Base-by-base conservation (phyloP, 2,329 filamentous ascomycete species). In the Ophiostoma australiae region DNA sequence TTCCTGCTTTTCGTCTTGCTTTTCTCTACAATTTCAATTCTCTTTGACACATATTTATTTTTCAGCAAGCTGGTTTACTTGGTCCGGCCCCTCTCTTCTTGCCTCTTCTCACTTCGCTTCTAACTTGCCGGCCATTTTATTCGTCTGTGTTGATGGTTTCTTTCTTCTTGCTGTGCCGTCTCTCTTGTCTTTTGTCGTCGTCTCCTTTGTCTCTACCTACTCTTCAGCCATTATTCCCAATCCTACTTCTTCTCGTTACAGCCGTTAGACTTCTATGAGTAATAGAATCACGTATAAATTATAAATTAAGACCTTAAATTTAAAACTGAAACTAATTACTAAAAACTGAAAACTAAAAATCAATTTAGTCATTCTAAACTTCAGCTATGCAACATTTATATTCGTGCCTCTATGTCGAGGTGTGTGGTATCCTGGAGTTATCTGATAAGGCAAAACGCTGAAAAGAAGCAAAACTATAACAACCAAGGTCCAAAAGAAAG, bases 41-140 rank as follows among this genome's bases (percentile, higher is more conserved):
- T 70, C 35, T 23, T 39, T 37, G 44, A 23, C 55, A 68, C 63
- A 70, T 70, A 48, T 67, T 52, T 31, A 66, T 55, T 31, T 17
- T 33, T 71, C 67, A 55, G 52, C 70, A 48, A 66, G 70, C 70
- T 71, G 66, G 68, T 71, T 52, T 68, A 68, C 65, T 61, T 31
- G 27, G 58, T 65, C 35, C 35, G 11, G 23, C 41, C 37, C 35
- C n/a, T 41, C 31, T 5, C 52, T 15, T 27, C 27, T 7, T 58
- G 20, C 41, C 41, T 67, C 8, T 63, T 70, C 44, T 55, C 35
- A 20, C 37, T 31, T 35, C 31, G 17, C 17, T 37, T 27, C 27
- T 52, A 23, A 44, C 31, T 41, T 8, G 44, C 41, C 66, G 70
- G 66, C 20, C 52, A 41, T 33, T 63, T 11, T 58, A 31, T 41